Evolutionary conservation across 2,329 filamentous ascomycete species (phyloP), one percentile per base, ranked within the genome.

Genomic region (Xylariaceae sp.): DNA sequence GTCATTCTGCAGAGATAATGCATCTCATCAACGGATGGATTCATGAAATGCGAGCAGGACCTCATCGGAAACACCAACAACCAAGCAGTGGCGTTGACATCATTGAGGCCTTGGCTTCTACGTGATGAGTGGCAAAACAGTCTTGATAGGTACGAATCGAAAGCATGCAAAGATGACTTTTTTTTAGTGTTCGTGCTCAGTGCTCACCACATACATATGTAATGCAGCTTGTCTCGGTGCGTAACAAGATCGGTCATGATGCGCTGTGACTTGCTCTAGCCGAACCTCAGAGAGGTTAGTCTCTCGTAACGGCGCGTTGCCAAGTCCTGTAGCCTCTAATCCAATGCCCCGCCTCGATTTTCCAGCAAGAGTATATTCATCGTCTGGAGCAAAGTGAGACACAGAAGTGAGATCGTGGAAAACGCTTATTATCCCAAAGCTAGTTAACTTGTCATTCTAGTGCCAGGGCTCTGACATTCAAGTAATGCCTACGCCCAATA

Each of bases 191-290:
- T 3, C 12, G 7, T 14, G 32, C 14, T 37, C 32, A 37, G 3
- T n/a, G n/a, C n/a, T n/a, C n/a, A n/a, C n/a, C n/a, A n/a, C n/a
- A n/a, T n/a, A n/a, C n/a, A n/a, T n/a, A n/a, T n/a, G n/a, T 37
- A 12, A 37, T 37, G 32, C 32, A 37, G 32, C 9, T 10, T 37
- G 14, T 32, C 49, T 62, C 54, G 57, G 60, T 55, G 60, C 60
- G 54, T 57, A 55, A 52, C 49, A 19, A n/a, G 50, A 46, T 53
- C 26, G 20, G 12, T 19, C 26, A 43, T 48, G 44, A 20, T 44
- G 50, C 7, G 51, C 42, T 52, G 45, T 61, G 52, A 56, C 52
- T 56, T 44, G 23, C 42, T 41, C 53, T 59, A 61, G 57, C 51
- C 56, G 54, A 61, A 20, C 45, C 51, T 52, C 7, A 45, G 52